Percentiles rank a stretch among this genome's conserved stretches.
phyloP scores from a whole-genome alignment of 371 early-diverging fungal species.

The Zychaea mexicana region DNA sequence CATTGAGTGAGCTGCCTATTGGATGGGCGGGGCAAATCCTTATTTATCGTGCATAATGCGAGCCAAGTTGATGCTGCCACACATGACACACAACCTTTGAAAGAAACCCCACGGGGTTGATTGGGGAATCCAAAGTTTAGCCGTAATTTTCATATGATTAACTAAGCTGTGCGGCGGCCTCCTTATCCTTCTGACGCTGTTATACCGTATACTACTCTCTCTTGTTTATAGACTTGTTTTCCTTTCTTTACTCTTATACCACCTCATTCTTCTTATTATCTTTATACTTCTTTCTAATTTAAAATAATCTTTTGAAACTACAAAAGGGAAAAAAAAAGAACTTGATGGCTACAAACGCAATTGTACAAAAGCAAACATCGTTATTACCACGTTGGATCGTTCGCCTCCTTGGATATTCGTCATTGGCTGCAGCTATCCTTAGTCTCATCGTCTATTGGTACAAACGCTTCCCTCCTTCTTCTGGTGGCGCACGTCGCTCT shows the following conservation, averaged over 20 bases:
- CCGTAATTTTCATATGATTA: background rate
- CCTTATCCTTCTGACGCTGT: too few species aligned
- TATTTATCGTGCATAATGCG: too few species aligned
- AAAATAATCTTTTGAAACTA: background rate
- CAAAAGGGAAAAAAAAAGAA: background rate
- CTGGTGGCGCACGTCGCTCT: slow-evolving; percentile 1
- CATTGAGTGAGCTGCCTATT: too few species aligned
- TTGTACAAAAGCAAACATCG: slow-evolving; percentile 9
- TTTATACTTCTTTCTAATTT: background rate
- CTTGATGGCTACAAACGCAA: background rate
- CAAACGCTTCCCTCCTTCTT: slow-evolving; percentile 12
- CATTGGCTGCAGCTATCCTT: slow-evolving; percentile 22
- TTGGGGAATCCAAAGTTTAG: too few species aligned
- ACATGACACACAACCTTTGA: too few species aligned
- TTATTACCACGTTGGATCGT: slow-evolving; percentile 23
- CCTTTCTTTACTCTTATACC: background rate
- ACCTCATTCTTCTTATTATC: background rate
- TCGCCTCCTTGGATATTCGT: slow-evolving; percentile 24
- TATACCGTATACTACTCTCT: too few species aligned
- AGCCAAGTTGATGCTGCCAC: too few species aligned
- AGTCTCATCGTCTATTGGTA: slow-evolving; percentile 17
- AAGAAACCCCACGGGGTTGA: too few species aligned
- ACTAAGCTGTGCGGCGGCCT: background rate
- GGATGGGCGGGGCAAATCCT: too few species aligned
- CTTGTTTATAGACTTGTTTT: background rate